These are phyloP conservation scores for Lactarius trivialis DNA, from an alignment of 768 basidiomycete genomes.

Conservation along the genomic window DNA sequence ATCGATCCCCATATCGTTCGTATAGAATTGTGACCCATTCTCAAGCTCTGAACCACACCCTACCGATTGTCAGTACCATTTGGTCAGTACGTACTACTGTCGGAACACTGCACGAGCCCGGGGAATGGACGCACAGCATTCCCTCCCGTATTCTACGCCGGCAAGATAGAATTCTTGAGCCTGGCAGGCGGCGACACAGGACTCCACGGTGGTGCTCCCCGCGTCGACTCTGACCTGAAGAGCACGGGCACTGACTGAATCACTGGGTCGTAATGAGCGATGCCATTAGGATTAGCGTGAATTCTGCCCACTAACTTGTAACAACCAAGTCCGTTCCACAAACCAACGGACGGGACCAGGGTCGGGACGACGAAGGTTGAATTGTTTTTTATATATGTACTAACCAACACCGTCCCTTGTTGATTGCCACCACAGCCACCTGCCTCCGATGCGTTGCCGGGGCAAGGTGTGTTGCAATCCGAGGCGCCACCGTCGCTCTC, in stretches of 20 bases:
- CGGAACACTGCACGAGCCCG: too few species aligned
- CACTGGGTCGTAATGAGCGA: constrained; percentile 23
- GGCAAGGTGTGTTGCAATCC: constrained; percentile 54
- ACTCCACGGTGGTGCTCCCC: constrained; percentile 53
- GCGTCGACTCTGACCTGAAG: constrained; percentile 29
- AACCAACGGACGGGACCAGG: not conserved
- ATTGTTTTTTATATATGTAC: not conserved
- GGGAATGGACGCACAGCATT: too few species aligned
- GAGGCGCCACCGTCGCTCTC: constrained; percentile 36
- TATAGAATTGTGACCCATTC: not conserved
- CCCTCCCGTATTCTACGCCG: constrained; percentile 59
- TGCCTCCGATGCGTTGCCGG: constrained; percentile 13
- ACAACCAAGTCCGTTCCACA: not conserved
- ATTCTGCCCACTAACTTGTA: not conserved
- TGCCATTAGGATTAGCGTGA: not conserved
- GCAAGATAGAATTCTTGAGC: constrained; percentile 63
- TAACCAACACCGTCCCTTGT: not conserved
- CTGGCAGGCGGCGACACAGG: constrained; percentile 61
- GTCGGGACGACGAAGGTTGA: not conserved
- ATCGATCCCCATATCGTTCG: not conserved
- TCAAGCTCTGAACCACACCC: too few species aligned
- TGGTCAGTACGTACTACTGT: too few species aligned
- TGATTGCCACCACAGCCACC: not conserved
- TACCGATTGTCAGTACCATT: too few species aligned
- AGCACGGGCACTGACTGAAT: constrained; percentile 31